Base-by-base conservation (phyloP, 2,329 filamentous ascomycete genomes). In the Aciculosporium take region DNA sequence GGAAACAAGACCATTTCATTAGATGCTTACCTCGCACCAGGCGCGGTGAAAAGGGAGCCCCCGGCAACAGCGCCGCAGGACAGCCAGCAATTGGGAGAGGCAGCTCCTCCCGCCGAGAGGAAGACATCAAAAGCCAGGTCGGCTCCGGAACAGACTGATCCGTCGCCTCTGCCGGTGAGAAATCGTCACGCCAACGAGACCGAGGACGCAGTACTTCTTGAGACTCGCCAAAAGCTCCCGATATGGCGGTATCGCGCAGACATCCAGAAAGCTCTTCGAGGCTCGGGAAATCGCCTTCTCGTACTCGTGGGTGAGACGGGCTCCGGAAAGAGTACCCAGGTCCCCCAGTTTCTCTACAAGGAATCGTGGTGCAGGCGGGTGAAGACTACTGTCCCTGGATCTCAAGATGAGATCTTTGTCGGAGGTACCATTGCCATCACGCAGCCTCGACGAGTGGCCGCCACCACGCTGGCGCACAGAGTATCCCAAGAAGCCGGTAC, bases 281-380 rank as follows among this genome's bases (percentile, higher is more conserved):
- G 56, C 5, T 39, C 49, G 13, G 63, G 74, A 27, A 78, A 76
- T 46, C 76, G 93, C 53, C 76, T 94, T 1, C 72, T 98, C 39
- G 70, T 98, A 0, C 66, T 98, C 12, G 81, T 91, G 2, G 89
- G 89, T 64, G 89, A 96, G 60, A 98, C 91, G 0, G 91, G 91
- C 57, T 94, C 85, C 12, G 91, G 91, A 56, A 98, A 98, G 64
- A 93, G 84, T 65, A 98, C 91, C 0, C 91, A 98, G 61, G 80
- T 95, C 0, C 89, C 91, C 0, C 91, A 96, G 54, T 95, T 94
- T 47, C 66, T 98, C 7, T 74, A 81, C 35, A 61, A 66, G 21
- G 84, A 95, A 54, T 63, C 75, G 6, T 96, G 88, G 87, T 94
- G 87, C 58, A 69, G 66, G 41, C 72, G 69, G 28, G 69, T 68